A percentile compares a stretch with the other conserved stretches of the same genome.
phyloP scores from a whole-genome alignment of 768 basidiomycete species.

The Hydnum rufescens region DNA sequence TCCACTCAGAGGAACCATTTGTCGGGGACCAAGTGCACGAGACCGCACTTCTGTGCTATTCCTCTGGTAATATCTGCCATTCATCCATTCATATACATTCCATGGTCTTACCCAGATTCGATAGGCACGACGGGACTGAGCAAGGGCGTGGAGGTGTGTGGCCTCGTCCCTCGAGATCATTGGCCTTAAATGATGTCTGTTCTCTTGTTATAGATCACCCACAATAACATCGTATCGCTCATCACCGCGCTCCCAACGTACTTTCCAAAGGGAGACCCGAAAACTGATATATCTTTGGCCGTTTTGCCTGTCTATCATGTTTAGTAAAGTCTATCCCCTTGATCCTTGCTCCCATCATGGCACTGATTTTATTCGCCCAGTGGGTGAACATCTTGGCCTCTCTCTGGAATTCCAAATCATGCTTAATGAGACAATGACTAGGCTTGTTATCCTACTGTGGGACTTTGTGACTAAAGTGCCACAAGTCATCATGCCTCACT shows the following conservation, averaged over 20 bases:
- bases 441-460: too few relatives aligned
- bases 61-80: too few relatives aligned
- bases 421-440: too few relatives aligned
- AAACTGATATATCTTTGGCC: constrained; percentile 35
- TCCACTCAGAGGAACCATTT: constrained; percentile 36
- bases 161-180: background rate
- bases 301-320: constrained; percentile 32
- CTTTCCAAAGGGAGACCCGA: constrained; percentile 24
- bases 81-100: too few relatives aligned
- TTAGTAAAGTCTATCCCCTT: too few relatives aligned
- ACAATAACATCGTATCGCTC: constrained; percentile 41
- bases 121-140: constrained; percentile 63
- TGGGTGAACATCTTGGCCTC: too few relatives aligned
- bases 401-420: too few relatives aligned
- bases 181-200: background rate
- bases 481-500: too few relatives aligned
- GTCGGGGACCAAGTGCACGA: constrained; percentile 33
- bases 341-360: too few relatives aligned
- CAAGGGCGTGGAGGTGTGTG: constrained; percentile 32
- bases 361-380: too few relatives aligned
- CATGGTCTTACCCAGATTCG: too few relatives aligned
- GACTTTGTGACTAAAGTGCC: too few relatives aligned
- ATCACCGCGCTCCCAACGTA: constrained; percentile 28
- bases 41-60: constrained; percentile 47
- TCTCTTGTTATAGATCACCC: constrained; percentile 15